A percentile compares a stretch with the other conserved stretches of the same genome.
Evolutionary conservation across 345 rosid species (phyloP).

Genomic region (Jatropha curcas): DNA sequence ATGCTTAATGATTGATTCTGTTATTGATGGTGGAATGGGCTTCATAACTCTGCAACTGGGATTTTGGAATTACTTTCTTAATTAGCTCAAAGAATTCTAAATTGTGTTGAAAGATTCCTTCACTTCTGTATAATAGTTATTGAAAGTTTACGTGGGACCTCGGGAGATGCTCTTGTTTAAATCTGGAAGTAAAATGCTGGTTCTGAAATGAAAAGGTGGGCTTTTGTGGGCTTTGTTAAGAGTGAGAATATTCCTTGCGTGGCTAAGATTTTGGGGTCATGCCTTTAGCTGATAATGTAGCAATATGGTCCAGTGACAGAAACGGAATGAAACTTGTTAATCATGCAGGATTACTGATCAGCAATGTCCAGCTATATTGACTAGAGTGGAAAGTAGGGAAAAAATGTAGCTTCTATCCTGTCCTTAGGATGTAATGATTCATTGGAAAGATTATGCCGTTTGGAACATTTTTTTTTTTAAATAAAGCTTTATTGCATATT

Average conservation of each 20-base stretch:
- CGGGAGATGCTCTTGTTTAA: constrained; percentile 27
- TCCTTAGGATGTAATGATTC: neutral
- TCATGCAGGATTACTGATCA: constrained; percentile 5
- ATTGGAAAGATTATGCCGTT: neutral
- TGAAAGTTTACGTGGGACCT: constrained; percentile 32
- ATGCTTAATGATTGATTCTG: constrained; percentile 2
- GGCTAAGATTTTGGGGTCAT: constrained; percentile 13
- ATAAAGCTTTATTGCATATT: neutral
- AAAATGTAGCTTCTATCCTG: neutral
- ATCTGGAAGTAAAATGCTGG: constrained; percentile 26
- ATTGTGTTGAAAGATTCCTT: constrained; percentile 26
- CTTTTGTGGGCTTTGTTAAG: constrained; percentile 30
- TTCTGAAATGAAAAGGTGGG: constrained; percentile 22
- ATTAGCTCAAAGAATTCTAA: constrained; percentile 18
- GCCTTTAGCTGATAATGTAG: constrained; percentile 14
- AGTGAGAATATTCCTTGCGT: constrained; percentile 31
- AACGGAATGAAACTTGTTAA: constrained; percentile 17
- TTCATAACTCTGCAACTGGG: constrained; percentile 4
- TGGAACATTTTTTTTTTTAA: neutral
- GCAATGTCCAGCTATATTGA: neutral
- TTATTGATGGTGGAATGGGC: constrained; percentile 12
- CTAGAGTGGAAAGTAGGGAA: neutral
- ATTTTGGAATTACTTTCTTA: constrained; percentile 11
- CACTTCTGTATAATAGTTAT: constrained; percentile 11
- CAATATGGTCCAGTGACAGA: constrained; percentile 11